Conservation (phyloP, 345 rosid genomes). For the Trapa incisa region DNA sequence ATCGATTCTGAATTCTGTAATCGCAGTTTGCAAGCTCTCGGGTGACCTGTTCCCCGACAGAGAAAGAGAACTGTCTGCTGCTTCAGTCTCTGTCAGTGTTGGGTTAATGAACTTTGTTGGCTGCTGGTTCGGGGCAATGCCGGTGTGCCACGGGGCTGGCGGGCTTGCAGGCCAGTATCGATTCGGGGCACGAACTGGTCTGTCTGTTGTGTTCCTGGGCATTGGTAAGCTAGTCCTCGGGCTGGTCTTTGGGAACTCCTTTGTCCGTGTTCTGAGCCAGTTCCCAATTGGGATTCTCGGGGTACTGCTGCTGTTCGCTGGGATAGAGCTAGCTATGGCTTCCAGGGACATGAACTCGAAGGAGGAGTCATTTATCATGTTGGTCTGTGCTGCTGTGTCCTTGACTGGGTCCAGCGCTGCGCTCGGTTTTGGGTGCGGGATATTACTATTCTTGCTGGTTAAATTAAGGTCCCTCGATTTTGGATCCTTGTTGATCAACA, state of each 20-base stretch:
- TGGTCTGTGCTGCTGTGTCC: conserved; percentile 78
- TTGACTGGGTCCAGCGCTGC: conserved; percentile 89
- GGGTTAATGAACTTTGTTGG: conserved; percentile 74
- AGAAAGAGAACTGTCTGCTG: conserved; percentile 53
- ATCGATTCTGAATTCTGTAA: conserved; percentile 65
- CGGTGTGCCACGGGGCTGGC: conserved; percentile 85
- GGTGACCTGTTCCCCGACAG: conserved; percentile 58
- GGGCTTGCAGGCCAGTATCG: conserved; percentile 86
- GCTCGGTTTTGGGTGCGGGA: conserved; percentile 69
- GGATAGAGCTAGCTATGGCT: conserved; percentile 78
- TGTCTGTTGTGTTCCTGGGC: conserved; percentile 60
- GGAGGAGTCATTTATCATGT: conserved; percentile 64
- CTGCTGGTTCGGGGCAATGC: conserved; percentile 95
- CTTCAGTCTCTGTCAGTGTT: conserved; percentile 58
- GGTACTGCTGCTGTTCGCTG: conserved; percentile 74
- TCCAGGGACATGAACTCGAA: conserved; percentile 67
- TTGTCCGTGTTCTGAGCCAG: conserved; percentile 55
- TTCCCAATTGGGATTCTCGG: conserved; percentile 83
- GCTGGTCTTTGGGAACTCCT: conserved; percentile 67
- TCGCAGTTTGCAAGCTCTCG: conserved; percentile 71
- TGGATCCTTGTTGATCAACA: not conserved
- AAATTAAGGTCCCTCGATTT: conserved; percentile 49
- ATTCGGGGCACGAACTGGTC: conserved; percentile 72
- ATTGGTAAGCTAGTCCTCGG: conserved; percentile 55
- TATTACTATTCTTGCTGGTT: conserved; percentile 50